A percentile compares a stretch with the other conserved stretches of the same genome.
Evolutionary conservation across 257 asterid genomes (phyloP).

Genomic region (Plantago elongata): DNA sequence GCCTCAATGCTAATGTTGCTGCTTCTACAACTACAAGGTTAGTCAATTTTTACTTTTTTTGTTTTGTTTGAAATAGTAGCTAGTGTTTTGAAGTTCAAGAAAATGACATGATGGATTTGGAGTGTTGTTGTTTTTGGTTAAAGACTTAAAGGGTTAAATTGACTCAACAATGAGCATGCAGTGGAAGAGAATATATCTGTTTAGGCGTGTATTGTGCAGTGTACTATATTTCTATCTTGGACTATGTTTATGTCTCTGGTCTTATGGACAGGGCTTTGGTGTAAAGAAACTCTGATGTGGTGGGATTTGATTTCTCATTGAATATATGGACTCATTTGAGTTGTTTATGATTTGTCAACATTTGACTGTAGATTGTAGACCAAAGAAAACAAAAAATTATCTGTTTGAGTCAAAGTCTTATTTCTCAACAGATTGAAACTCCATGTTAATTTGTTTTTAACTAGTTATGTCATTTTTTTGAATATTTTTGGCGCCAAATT

Average conservation of each 20-base stretch:
- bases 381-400: neutral
- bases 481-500: too few relatives aligned
- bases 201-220: slow-evolving; percentile 12
- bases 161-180: slow-evolving; percentile 20
- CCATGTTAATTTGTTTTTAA: too few relatives aligned
- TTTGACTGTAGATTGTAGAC: too few relatives aligned
- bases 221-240: neutral
- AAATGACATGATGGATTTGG: neutral
- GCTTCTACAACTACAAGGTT: slow-evolving; percentile 39
- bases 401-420: neutral
- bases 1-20: slow-evolving; percentile 31
- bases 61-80: neutral
- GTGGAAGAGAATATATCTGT: slow-evolving; percentile 17
- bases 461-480: too few relatives aligned
- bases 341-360: too few relatives aligned
- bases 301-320: slow-evolving; percentile 1
- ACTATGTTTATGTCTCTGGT: slow-evolving; percentile 15
- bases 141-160: neutral
- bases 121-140: slow-evolving; percentile 8
- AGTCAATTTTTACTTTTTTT: slow-evolving; percentile 7
- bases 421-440: neutral
- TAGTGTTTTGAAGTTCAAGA: neutral
- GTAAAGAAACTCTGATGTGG: slow-evolving; percentile 6
- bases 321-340: neutral
- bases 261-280: slow-evolving; percentile 17